Evolutionary conservation across 257 asterid genomes (phyloP), one percentile per base, ranked within the genome.

Genomic region (Nicotiana benthamiana): DNA sequence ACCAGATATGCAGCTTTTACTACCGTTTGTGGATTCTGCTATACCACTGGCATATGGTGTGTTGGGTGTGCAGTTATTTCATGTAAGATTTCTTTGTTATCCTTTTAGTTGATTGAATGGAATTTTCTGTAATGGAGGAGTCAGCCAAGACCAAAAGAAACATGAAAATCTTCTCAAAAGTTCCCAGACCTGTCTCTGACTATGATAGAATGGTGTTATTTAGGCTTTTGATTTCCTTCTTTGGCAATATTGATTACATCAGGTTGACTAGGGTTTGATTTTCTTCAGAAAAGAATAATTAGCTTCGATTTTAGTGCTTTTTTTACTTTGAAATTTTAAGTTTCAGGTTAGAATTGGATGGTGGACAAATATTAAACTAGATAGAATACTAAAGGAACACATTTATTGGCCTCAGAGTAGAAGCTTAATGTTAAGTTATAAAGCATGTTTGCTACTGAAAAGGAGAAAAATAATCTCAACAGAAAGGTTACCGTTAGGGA

Each of bases 11-110:
- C 92, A 94, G 86, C 91, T 90, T 80, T 86, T 94, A 48, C 26
- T 85, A 86, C 98, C 98, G 74, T 92, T 94, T 84, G 97, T 94
- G 82, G 98, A 90, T 40, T 88, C 97, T 85, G 97, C 98, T 80
- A 80, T 94, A 86, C 98, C 98, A 75, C 82, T 94, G 54, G 97
- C 98, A 46, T 93, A 94, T 86, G 98, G 98, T 40, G 93, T 91
- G n/a, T 65, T 94, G 88, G 93, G 97, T 48, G 88, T 94, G 86
- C 98, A 94, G 85, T 72, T 94, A 53, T 89, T 93, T 88, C 98
- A 94, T 82, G 98, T 94, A 86, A 88, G 96, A 65, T 81, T 54
- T 70, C 62, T 62, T 63, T 56, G 80, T 75, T 72, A 83, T 56
- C 63, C 34, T 66, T 60, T 74, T 77, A 72, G 28, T 32, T 48